These are phyloP conservation scores for Wickerhamomyces rabaulensis DNA, from an alignment of 805 yeast genomes.

Conservation along the genomic window DNA sequence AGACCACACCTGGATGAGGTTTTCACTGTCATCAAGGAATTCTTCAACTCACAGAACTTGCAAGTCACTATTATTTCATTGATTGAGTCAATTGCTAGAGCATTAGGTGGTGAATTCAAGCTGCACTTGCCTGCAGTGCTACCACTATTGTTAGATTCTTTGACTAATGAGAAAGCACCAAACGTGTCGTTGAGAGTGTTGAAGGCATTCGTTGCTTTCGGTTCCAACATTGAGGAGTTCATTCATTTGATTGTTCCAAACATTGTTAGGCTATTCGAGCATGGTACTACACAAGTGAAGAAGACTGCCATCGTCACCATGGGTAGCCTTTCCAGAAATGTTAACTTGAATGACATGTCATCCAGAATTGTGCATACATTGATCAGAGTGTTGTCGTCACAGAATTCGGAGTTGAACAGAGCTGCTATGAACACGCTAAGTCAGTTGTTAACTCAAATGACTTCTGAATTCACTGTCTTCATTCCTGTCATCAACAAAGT, in stretches of 20 bases:
- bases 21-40: conserved; percentile 69
- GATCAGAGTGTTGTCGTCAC: conserved; percentile 53
- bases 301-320: conserved; percentile 76
- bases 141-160: conserved; percentile 66
- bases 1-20: conserved; percentile 76
- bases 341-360: conserved; percentile 79
- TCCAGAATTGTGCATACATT: conserved; percentile 87
- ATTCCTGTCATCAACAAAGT: conserved; percentile 75
- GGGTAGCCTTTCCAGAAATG: conserved; percentile 71
- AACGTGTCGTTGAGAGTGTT: conserved; percentile 70
- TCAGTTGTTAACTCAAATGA: conserved; percentile 72
- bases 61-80: conserved; percentile 77
- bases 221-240: conserved; percentile 83
- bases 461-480: conserved; percentile 78
- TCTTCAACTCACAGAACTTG: conserved; percentile 54
- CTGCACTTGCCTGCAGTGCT: conserved; percentile 73
- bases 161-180: conserved; percentile 66
- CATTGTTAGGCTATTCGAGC: conserved; percentile 75
- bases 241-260: conserved; percentile 85
- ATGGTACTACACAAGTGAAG: conserved; percentile 51
- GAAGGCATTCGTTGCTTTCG: conserved; percentile 80
- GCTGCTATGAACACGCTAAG: conserved; percentile 78
- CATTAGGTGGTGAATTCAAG: conserved; percentile 90
- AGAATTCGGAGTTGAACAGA: conserved; percentile 53
- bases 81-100: conserved; percentile 77